Percentiles rank a stretch among this genome's conserved stretches.
Conservation (phyloP, 257 asterid genomes). For the Gardenia jasminoides region DNA sequence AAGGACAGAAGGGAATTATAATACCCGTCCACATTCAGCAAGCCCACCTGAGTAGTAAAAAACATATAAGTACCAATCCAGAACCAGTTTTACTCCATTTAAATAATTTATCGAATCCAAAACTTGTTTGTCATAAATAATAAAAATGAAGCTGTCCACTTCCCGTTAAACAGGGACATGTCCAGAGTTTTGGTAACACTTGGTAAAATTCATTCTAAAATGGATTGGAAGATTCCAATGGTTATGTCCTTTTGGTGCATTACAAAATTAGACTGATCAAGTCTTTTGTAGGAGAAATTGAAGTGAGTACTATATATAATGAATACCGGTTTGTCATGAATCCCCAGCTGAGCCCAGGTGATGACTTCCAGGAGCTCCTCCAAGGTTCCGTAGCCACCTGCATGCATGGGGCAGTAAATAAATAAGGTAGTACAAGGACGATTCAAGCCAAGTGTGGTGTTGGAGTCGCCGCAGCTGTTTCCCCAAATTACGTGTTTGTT, state of each 20-base stretch:
- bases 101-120: no score
- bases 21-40: conserved; percentile 90
- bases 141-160: no score
- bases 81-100: no score
- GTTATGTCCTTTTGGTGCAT: no score
- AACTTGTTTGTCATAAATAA: no score
- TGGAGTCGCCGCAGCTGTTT: background rate
- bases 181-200: no score
- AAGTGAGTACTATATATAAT: no score
- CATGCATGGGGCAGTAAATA: conserved; percentile 5
- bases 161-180: no score
- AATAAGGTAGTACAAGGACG: background rate
- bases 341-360: conserved; percentile 97
- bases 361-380: conserved; percentile 91
- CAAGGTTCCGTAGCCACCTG: conserved; percentile 97
- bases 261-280: background rate
- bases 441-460: background rate
- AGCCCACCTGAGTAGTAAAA: conserved; percentile 63
- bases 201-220: no score
- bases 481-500: background rate
- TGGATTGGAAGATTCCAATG: no score
- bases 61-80: background rate
- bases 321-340: conserved; percentile 96
- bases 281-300: no score
- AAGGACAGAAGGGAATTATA: conserved; percentile 79